Evolutionary conservation across 805 yeast species (phyloP), one percentile per base, ranked within the genome.

Genomic region (Nakazawaea ernobii): DNA sequence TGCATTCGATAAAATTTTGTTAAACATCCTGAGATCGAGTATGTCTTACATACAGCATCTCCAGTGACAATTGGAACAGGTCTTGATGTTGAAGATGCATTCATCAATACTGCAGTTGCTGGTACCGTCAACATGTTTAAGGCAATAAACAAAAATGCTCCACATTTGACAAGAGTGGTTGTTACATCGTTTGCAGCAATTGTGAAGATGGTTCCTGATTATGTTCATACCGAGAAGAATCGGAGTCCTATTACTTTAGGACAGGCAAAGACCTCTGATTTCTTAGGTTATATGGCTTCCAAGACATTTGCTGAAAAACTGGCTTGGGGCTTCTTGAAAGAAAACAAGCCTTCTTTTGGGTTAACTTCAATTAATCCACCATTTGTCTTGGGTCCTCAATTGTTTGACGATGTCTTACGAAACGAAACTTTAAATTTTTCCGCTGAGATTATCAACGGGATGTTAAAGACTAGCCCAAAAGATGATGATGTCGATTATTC

Each of bases 241-340:
- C 71, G 77, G 78, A 71, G 65, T 49, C 58, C 59, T 10, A 52
- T 66, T 33, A 53, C 67, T 3, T 62, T 60, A 8, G 74, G 66
- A 2, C 20, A 24, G 8, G n/a, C 32, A 10, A 33, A 9, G 8
- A 26, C 4, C 4, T 32, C 39, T n/a, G 38, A 32, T 8, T n/a
- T 42, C 15, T 28, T 20, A 8, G 42, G 32, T 15, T 74, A 73
- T 56, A 32, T 40, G 20, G 70, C 71, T 36, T 71, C 84, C 26
- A 81, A 80, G 61, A 70, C 61, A 6, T 63, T 66, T 55, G 86
- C 85, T 28, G 86, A 82, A 63, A 56, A 65, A 52, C 74, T 79
- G 3, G 78, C 77, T 11, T 77, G 85, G 79, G 70, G 75, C 1
- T 79, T 77, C 51, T 48, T 67, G 11, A 60, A 70, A 40, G 57